Base-by-base conservation (phyloP, 352 stramenopile genomes). In the Globisporangium cederbergense region DNA sequence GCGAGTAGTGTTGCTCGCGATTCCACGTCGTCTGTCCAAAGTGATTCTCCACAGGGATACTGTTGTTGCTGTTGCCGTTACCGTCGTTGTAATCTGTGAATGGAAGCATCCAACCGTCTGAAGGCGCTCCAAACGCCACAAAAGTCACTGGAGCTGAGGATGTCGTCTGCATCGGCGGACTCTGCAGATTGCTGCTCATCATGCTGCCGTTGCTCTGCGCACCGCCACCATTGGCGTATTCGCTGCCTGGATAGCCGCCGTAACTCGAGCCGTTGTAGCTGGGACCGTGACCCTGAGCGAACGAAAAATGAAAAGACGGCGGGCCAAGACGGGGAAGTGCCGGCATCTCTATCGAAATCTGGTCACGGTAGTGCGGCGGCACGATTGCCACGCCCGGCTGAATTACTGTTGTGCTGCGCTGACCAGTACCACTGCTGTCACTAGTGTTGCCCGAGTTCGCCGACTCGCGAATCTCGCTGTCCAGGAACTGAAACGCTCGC, bases 371-470 rank as follows among this genome's bases (percentile, higher is more conserved):
- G 20, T 61, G 38, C 38, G 14, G 40, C 3, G 66, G 66, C 4
- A 72, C 62, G 58, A 73, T 73, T n/a, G 62, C 65, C 16, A 58
- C 22, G 25, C 62, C 67, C 18, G 67, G 67, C 28, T 64, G 67
- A 28, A 70, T 68, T 16, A 73, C 62, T 14, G 67, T 57, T 8
- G 40, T 61, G 52, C 62, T 62, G 20, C 50, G 56, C 10, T 54
- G 46, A 18, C 14, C 16, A 20, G 32, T 32, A 8, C 40, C 22
- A 28, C 40, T 57, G 43, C 32, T 63, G 34, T 30, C 36, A 18
- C 47, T 47, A 14, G 20, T 62, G 50, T 25, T 52, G 36, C 50
- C 34, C 58, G 59, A 30, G n/a, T 10, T 46, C n/a, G 36, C 38
- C 14, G 49, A 18, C 20, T 38, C 60, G 22, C 9, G 16, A 11